phyloP scores from a whole-genome alignment of 2,329 filamentous ascomycete genomes.

The Dactylonectria macrodidyma region DNA sequence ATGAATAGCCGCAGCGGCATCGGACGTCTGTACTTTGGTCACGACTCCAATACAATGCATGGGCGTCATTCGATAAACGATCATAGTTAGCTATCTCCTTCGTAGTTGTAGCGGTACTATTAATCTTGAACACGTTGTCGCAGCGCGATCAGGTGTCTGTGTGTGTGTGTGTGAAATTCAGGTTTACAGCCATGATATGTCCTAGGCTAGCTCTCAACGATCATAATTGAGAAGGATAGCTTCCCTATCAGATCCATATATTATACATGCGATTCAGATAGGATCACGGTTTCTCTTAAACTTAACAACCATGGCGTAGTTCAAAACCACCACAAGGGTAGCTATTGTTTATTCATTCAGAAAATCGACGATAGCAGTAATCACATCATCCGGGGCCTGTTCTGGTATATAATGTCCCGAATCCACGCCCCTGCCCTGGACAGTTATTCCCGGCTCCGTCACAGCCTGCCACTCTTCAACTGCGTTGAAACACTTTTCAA shows the following conservation, averaged over 20 bases:
- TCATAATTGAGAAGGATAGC: no score
- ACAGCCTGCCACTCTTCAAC: slow-evolving; percentile 67
- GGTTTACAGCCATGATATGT: no score
- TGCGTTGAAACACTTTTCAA: slow-evolving; percentile 65
- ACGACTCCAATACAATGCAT: not conserved
- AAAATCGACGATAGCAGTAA: slow-evolving; percentile 58
- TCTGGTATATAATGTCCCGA: slow-evolving; percentile 67
- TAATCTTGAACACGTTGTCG: no score
- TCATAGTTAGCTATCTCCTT: not conserved
- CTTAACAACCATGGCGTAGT: not conserved
- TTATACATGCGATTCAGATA: not conserved
- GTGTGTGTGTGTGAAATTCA: no score
- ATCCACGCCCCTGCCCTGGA: slow-evolving; percentile 60
- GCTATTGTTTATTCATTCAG: slow-evolving; percentile 34
- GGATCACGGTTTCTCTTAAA: not conserved
- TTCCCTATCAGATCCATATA: not conserved
- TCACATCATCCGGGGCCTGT: slow-evolving; percentile 63
- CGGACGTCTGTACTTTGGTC: not conserved
- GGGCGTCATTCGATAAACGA: not conserved
- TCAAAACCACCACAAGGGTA: not conserved
- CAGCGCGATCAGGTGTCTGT: no score
- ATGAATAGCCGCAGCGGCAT: slow-evolving; percentile 29
- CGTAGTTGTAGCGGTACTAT: no score
- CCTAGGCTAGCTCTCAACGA: no score
- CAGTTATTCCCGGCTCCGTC: slow-evolving; percentile 50